A percentile compares a stretch with the other conserved stretches of the same genome.
These are phyloP conservation scores for Baorangia bicolor DNA, from an alignment of 768 basidiomycete species.

Conservation along the genomic window DNA sequence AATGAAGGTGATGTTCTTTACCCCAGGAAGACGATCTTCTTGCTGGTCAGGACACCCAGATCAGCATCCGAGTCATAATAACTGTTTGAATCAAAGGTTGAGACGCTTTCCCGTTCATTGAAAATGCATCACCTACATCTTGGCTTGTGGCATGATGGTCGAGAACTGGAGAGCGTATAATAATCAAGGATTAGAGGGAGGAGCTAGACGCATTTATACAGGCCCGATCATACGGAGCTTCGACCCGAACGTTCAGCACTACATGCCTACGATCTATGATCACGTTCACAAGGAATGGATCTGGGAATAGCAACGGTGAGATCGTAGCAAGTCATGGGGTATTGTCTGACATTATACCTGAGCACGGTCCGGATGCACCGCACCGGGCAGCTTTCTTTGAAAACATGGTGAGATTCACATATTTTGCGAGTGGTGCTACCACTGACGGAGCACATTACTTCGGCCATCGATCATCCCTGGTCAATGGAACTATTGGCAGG, in stretches of 20 bases:
- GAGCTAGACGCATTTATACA: constrained; percentile 2
- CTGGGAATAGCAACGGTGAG: constrained; percentile 12
- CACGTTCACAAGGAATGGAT: constrained; percentile 10
- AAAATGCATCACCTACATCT: constrained; percentile 44
- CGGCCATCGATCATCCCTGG: background rate
- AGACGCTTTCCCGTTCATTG: background rate
- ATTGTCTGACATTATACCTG: constrained; percentile 3
- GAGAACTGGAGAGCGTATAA: background rate
- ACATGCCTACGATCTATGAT: background rate
- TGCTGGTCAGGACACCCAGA: constrained; percentile 43
- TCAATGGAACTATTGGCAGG: constrained; percentile 44
- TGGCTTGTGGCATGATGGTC: constrained; percentile 39
- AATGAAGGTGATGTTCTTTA: constrained; percentile 21
- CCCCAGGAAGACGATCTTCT: constrained; percentile 62
- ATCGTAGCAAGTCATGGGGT: constrained; percentile 16
- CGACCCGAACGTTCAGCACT: background rate
- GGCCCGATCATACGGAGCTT: background rate
- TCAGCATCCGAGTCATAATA: constrained; percentile 67
- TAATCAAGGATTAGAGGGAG: background rate
- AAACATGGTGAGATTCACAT: background rate
- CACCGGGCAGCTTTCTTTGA: background rate
- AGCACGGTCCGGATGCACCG: constrained; percentile 4
- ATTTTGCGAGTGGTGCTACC: background rate
- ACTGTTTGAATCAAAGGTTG: background rate
- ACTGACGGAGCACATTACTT: background rate